These are phyloP conservation scores for Trichoderma sp. DNA, from an alignment of 2,329 filamentous ascomycete genomes.

Conservation along the genomic window DNA sequence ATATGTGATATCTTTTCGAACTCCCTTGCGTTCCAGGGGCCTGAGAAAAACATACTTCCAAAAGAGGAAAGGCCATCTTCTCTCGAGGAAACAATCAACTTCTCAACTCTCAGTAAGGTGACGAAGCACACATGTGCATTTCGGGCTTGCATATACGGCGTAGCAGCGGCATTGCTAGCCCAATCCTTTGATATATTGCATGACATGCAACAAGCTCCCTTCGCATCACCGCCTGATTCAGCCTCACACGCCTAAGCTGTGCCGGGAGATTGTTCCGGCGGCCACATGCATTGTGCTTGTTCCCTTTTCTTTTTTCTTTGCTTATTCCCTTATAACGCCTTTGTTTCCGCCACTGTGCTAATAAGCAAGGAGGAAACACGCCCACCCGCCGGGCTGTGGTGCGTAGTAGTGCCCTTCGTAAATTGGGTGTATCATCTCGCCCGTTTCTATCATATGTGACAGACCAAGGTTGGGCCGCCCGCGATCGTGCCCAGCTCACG, in stretches of 20 bases:
- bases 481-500: constrained; percentile 17
- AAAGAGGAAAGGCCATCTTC: constrained; percentile 24
- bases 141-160: not conserved
- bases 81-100: constrained; percentile 26
- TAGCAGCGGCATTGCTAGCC: not conserved
- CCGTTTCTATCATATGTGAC: constrained; percentile 13
- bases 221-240: constrained; percentile 8
- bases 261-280: not conserved
- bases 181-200: not conserved
- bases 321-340: not conserved
- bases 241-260: not conserved
- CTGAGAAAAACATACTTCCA: not conserved
- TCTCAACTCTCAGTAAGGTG: not conserved
- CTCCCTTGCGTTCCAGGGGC: constrained; percentile 8
- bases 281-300: not conserved
- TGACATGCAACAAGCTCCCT: not conserved
- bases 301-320: not conserved
- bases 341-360: not conserved
- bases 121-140: not conserved
- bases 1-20: not conserved
- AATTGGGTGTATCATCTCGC: not conserved
- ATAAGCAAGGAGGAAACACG: not conserved
- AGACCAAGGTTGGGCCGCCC: not conserved
- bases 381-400: not conserved
- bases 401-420: not conserved